Evolutionary conservation across 2,329 filamentous ascomycete genomes (phyloP).

Genomic region (Penicillium olsonii): DNA sequence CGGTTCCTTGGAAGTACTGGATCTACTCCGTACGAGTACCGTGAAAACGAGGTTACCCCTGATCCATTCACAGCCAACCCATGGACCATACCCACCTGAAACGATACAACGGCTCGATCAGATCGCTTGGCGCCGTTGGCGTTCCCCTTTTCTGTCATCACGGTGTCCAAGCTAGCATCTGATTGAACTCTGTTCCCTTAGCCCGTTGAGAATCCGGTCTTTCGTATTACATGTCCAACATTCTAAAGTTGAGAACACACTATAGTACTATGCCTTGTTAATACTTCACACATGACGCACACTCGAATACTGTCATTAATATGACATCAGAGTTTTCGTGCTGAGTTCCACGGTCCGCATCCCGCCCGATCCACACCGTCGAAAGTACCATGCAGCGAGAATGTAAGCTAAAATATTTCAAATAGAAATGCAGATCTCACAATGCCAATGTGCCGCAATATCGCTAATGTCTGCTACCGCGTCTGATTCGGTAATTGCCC

Average conservation of each 20-base stretch:
- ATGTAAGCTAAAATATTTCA: conserved; percentile 2
- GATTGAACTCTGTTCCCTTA: conserved; percentile 12
- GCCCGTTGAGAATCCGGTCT: too few relatives aligned
- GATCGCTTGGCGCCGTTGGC: conserved; percentile 11
- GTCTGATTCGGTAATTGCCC: conserved; percentile 3
- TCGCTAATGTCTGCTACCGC: background rate
- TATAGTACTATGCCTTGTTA: too few relatives aligned
- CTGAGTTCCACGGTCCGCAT: conserved; percentile 5
- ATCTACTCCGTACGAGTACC: too few relatives aligned
- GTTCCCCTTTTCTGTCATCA: conserved; percentile 12
- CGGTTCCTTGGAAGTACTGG: too few relatives aligned
- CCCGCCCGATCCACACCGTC: background rate
- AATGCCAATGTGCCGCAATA: conserved; percentile 6
- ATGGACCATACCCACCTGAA: conserved; percentile 4
- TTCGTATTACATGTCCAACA: too few relatives aligned
- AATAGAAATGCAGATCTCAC: conserved; percentile 4
- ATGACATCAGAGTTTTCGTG: conserved; percentile 1
- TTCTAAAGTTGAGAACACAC: too few relatives aligned
- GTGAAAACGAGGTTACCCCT: too few relatives aligned
- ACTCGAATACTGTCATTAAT: background rate
- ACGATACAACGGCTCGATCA: conserved; percentile 9
- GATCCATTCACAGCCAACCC: conserved; percentile 1
- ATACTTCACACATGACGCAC: too few relatives aligned
- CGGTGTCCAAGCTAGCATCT: conserved; percentile 19
- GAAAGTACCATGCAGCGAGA: background rate